Percentiles rank a stretch among this genome's conserved stretches.
Evolutionary conservation across 805 yeast species (phyloP).

Genomic region (Yarrowia hollandica): DNA sequence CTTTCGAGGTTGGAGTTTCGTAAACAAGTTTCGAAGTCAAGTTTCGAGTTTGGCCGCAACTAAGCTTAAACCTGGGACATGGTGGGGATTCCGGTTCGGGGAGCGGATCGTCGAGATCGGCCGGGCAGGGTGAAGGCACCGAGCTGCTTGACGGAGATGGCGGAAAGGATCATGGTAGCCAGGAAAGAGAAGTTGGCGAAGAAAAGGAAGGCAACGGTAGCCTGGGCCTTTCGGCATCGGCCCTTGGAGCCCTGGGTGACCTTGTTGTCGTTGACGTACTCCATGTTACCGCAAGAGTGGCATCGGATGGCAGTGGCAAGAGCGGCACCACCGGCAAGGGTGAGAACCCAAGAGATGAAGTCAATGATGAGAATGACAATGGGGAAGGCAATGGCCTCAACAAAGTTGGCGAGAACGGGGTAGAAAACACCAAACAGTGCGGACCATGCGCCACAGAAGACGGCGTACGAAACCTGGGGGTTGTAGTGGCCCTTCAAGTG

Average conservation of each 20-base stretch:
- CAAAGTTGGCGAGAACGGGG: conserved; percentile 73
- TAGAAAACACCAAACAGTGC: conserved; percentile 76
- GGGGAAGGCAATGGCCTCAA: conserved; percentile 86
- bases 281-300: conserved; percentile 77
- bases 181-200: conserved; percentile 76
- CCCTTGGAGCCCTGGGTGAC: conserved; percentile 73
- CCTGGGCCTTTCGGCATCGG: conserved; percentile 96
- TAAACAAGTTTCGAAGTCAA: too few relatives aligned
- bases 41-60: background rate
- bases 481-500: conserved; percentile 46
- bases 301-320: conserved; percentile 85
- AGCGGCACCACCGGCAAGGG: conserved; percentile 93
- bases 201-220: conserved; percentile 79
- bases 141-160: conserved; percentile 52
- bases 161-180: conserved; percentile 57
- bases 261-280: conserved; percentile 63
- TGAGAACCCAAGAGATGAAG: conserved; percentile 85
- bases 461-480: conserved; percentile 84
- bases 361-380: conserved; percentile 70
- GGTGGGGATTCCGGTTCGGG: conserved; percentile 86
- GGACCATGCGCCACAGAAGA: conserved; percentile 87
- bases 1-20: background rate
- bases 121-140: conserved; percentile 58
- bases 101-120: conserved; percentile 49
- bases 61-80: conserved; percentile 74